These are phyloP conservation scores for Hebeloma cylindrosporum DNA, from an alignment of 768 basidiomycete genomes.

Conservation along the genomic window DNA sequence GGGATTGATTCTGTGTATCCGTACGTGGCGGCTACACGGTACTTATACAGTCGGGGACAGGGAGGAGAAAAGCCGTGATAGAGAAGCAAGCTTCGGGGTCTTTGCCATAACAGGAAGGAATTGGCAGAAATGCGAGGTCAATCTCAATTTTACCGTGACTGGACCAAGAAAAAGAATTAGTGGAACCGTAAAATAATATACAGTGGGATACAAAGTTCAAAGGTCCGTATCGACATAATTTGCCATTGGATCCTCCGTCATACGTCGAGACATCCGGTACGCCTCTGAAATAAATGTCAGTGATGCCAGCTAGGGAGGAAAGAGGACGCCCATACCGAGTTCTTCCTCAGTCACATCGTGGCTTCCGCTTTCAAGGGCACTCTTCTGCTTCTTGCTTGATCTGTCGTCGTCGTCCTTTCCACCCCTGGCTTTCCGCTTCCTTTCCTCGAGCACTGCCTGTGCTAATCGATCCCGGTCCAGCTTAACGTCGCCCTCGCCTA, in stretches of 20 bases:
- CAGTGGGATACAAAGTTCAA: slow-evolving; percentile 12
- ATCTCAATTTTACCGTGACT: neutral
- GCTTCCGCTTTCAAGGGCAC: slow-evolving; percentile 45
- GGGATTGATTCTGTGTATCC: neutral
- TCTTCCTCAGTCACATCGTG: slow-evolving; percentile 91
- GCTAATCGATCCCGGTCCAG: slow-evolving; percentile 70
- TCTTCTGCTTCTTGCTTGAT: slow-evolving; percentile 59
- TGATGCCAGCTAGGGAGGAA: slow-evolving; percentile 2
- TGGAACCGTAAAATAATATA: slow-evolving; percentile 2
- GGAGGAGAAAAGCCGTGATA: no score
- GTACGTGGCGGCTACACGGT: no score
- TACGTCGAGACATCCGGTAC: slow-evolving; percentile 78
- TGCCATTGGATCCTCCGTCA: slow-evolving; percentile 90
- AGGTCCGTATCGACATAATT: slow-evolving; percentile 73
- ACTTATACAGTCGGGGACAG: no score
- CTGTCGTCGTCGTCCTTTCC: slow-evolving; percentile 57
- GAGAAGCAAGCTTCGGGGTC: neutral
- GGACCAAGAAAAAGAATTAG: neutral
- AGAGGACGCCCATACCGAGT: slow-evolving; percentile 65
- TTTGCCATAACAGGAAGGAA: neutral
- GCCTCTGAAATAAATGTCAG: slow-evolving; percentile 59
- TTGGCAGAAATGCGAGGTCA: no score
- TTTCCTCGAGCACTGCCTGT: slow-evolving; percentile 74
- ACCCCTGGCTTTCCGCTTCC: slow-evolving; percentile 66
- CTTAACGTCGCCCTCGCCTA: slow-evolving; percentile 80